Conservation (phyloP, 306 rosid species). For the Gillenia trifoliata region DNA sequence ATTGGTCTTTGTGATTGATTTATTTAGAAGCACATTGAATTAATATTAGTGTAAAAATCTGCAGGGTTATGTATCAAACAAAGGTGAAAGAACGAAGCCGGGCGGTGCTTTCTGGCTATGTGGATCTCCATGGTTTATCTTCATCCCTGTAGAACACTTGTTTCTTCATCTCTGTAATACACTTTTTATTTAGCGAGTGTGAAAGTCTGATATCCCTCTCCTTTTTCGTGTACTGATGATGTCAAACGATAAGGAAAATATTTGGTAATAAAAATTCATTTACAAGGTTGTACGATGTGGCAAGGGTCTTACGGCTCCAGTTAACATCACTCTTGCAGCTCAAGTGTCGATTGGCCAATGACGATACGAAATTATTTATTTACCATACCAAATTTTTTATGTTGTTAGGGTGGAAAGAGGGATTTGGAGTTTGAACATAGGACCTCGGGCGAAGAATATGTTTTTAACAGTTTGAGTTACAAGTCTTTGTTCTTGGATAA, state of each 20-base stretch:
- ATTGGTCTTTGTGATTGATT: not conserved
- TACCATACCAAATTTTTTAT: too few relatives aligned
- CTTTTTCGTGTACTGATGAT: not conserved
- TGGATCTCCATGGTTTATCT: conserved; percentile 42
- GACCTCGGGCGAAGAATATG: too few relatives aligned
- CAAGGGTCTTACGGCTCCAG: too few relatives aligned
- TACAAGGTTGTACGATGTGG: not conserved
- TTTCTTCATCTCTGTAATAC: too few relatives aligned
- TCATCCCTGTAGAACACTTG: conserved; percentile 45
- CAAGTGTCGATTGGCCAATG: too few relatives aligned
- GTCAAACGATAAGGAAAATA: not conserved
- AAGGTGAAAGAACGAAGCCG: conserved; percentile 76
- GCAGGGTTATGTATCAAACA: conserved; percentile 76
- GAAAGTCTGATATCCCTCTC: not conserved
- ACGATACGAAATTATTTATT: too few relatives aligned
- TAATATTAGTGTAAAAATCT: conserved; percentile 17
- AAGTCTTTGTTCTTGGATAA: too few relatives aligned
- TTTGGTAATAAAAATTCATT: too few relatives aligned
- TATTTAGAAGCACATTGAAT: not conserved
- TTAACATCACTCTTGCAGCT: too few relatives aligned
- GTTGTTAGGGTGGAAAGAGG: too few relatives aligned
- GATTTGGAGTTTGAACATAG: too few relatives aligned
- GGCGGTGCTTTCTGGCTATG: conserved; percentile 69
- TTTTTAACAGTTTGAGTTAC: too few relatives aligned
- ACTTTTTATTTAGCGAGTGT: not conserved